A percentile compares a stretch with the other conserved stretches of the same genome.
phyloP scores from a whole-genome alignment of 129 eudicot species.

The Apium graveolens region DNA sequence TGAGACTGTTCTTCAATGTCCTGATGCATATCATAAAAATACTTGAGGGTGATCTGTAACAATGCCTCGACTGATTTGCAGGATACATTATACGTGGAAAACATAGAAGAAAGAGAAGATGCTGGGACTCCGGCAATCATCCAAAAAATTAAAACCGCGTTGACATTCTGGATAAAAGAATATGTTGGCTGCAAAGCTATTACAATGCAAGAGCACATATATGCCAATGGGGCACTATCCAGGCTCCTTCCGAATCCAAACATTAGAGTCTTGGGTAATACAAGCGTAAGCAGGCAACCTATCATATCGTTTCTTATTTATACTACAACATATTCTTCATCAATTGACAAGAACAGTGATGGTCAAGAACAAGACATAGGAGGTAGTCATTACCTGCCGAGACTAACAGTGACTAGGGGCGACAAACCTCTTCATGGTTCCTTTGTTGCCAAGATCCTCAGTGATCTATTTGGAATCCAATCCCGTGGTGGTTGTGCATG shows the following conservation, averaged over 20 bases:
- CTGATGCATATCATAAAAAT: background rate
- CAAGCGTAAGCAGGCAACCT: constrained; percentile 36
- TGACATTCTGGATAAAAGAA: constrained; percentile 72
- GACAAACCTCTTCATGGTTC: constrained; percentile 68
- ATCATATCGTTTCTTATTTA: constrained; percentile 57
- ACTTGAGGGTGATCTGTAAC: background rate
- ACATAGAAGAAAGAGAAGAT: constrained; percentile 82
- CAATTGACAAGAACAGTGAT: background rate
- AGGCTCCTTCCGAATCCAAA: constrained; percentile 38
- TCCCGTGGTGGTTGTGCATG: constrained; percentile 97
- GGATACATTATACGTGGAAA: constrained; percentile 62
- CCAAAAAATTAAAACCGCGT: constrained; percentile 60
- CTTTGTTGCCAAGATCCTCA: constrained; percentile 74
- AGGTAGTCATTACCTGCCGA: constrained; percentile 14
- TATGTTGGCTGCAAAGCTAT: constrained; percentile 49
- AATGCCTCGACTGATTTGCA: constrained; percentile 2
- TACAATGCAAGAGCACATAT: constrained; percentile 27
- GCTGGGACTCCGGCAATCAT: constrained; percentile 81
- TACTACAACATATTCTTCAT: constrained; percentile 21
- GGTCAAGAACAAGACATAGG: background rate
- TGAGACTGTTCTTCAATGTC: background rate
- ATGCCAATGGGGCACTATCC: constrained; percentile 41
- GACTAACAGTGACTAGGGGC: constrained; percentile 21
- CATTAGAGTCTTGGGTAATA: constrained; percentile 54
- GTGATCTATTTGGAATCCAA: constrained; percentile 87